Evolutionary conservation across 805 yeast genomes (phyloP).

Genomic region (Sugiyamaella smithiae): DNA sequence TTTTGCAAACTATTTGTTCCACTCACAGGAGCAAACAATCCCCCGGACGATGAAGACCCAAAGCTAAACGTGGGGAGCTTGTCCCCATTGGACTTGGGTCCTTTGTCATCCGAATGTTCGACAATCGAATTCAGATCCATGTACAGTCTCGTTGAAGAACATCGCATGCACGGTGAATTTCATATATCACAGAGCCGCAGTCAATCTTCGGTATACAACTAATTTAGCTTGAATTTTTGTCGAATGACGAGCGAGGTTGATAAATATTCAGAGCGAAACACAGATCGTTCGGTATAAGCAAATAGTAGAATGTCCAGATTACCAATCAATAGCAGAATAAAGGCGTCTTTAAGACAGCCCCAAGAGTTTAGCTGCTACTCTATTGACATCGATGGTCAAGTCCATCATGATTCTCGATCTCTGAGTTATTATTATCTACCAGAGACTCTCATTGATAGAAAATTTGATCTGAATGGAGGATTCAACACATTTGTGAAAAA

Average conservation of each 20-base stretch:
- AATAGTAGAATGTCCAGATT: background rate
- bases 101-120: background rate
- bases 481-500: slow-evolving; percentile 53
- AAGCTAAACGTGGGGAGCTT: background rate
- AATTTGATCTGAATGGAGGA: slow-evolving; percentile 65
- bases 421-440: slow-evolving; percentile 80
- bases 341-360: slow-evolving; percentile 77
- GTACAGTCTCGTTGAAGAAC: background rate
- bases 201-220: background rate
- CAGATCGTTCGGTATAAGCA: too few species aligned
- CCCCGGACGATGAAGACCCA: too few species aligned
- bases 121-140: slow-evolving; percentile 1
- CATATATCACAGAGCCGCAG: background rate
- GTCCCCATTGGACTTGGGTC: background rate
- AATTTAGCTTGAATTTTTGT: too few species aligned
- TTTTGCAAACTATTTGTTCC: too few species aligned
- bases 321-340: slow-evolving; percentile 28
- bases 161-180: background rate
- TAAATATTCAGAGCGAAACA: too few species aligned
- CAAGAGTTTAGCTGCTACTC: slow-evolving; percentile 72
- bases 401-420: slow-evolving; percentile 47
- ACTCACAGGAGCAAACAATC: too few species aligned
- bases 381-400: slow-evolving; percentile 48
- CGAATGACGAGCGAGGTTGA: too few species aligned
- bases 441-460: slow-evolving; percentile 60